phyloP scores from a whole-genome alignment of 2,329 filamentous ascomycete species.

The Stagonosporopsis cucurbitacearum region DNA sequence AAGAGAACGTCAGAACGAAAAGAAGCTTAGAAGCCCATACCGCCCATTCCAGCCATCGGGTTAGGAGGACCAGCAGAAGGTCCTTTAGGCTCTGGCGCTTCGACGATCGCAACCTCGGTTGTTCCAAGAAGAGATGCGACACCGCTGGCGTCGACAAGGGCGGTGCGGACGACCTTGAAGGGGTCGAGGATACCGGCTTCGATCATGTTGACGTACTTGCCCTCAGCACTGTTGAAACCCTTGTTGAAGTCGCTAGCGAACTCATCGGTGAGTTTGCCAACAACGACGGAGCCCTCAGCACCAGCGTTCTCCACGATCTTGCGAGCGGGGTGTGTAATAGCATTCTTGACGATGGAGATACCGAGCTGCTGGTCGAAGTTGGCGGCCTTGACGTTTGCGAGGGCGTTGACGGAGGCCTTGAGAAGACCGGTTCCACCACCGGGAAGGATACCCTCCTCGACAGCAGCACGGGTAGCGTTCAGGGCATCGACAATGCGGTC shows the following conservation, averaged over 20 bases:
- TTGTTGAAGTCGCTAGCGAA: constrained; percentile 93
- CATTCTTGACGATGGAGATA: constrained; percentile 96
- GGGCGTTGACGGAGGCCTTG: constrained; percentile 92
- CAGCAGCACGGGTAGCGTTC: constrained; percentile 96
- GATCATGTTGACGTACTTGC: constrained; percentile 99
- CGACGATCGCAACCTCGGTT: constrained; percentile 96
- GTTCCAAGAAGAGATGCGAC: constrained; percentile 97
- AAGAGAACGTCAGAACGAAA: constrained; percentile 19
- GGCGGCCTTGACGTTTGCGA: constrained; percentile 79
- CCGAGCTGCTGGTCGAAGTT: constrained; percentile 99
- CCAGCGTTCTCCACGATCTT: constrained; percentile 98
- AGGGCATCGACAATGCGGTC: constrained; percentile 98
- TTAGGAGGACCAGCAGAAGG: constrained; percentile 24
- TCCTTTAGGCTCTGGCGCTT: constrained; percentile 79
- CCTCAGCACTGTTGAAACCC: constrained; percentile 95
- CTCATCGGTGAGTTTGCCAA: constrained; percentile 98
- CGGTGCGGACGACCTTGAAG: constrained; percentile 98
- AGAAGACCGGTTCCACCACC: constrained; percentile 97
- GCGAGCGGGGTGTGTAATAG: constrained; percentile 92
- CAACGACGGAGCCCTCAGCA: constrained; percentile 91
- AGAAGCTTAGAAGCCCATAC: constrained; percentile 55
- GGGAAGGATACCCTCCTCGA: constrained; percentile 98
- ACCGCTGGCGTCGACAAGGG: constrained; percentile 90
- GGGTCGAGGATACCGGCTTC: constrained; percentile 94
- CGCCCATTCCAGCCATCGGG: constrained; percentile 48